Percentiles rank a stretch among this genome's conserved stretches.
Conservation (phyloP, 2,329 filamentous ascomycete species). For the Endothia cerciana region DNA sequence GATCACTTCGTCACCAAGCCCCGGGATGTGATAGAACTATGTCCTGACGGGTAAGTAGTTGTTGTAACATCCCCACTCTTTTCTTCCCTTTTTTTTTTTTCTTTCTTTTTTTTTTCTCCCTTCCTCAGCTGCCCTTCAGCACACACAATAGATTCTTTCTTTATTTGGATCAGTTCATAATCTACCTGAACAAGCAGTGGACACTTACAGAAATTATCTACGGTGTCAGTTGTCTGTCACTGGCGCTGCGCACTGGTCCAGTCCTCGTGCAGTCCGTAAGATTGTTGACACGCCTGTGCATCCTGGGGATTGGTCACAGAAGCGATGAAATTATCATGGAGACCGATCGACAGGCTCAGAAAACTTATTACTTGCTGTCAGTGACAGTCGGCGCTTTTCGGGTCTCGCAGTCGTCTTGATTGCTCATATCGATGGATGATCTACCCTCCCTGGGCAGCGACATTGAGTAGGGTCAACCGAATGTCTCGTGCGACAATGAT, state of each 20-base stretch:
- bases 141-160: background rate
- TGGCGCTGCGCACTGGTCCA: background rate
- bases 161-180: background rate
- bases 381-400: background rate
- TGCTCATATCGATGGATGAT: background rate
- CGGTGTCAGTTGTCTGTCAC: background rate
- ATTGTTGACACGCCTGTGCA: background rate
- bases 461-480: background rate
- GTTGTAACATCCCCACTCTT: background rate
- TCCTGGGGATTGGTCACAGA: background rate
- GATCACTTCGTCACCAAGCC: background rate
- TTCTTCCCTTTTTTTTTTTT: background rate
- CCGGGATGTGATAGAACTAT: background rate
- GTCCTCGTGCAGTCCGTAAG: background rate
- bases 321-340: background rate
- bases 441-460: background rate
- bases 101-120: background rate
- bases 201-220: background rate
- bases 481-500: background rate
- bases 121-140: background rate
- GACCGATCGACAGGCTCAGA: background rate
- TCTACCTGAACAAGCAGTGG: background rate
- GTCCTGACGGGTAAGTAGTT: background rate
- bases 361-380: background rate
- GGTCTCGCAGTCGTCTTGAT: background rate